Evolutionary conservation across 768 basidiomycete genomes (phyloP).

Genomic region (Lanmaoa pseudosensibilis): DNA sequence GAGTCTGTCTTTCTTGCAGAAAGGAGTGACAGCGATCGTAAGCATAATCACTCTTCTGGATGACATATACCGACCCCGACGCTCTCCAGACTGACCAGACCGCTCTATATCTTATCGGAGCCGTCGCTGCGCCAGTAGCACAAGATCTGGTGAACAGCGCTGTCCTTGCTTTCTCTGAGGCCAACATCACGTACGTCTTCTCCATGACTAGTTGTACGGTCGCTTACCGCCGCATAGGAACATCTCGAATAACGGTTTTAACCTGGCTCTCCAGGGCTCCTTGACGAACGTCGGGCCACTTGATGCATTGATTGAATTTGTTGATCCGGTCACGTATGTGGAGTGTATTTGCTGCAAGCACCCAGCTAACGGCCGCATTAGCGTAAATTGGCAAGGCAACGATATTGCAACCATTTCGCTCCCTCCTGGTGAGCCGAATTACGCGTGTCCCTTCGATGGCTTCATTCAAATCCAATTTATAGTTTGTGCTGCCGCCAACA

Average conservation of each 20-base stretch:
- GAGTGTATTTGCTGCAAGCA: neutral
- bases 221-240: conserved; percentile 52
- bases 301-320: conserved; percentile 67
- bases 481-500: conserved; percentile 70
- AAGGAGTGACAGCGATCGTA: conserved; percentile 54
- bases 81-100: conserved; percentile 55
- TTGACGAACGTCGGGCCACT: conserved; percentile 65
- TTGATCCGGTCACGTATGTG: conserved; percentile 57
- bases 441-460: neutral
- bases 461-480: neutral
- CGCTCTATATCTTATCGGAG: conserved; percentile 67
- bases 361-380: conserved; percentile 22
- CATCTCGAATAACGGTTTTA: conserved; percentile 61
- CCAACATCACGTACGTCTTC: conserved; percentile 52
- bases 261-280: conserved; percentile 57
- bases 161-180: conserved; percentile 51
- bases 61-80: conserved; percentile 1
- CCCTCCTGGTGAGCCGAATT: conserved; percentile 46
- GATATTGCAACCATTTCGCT: conserved; percentile 64
- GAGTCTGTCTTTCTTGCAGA: conserved; percentile 57
- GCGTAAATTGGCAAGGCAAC: conserved; percentile 62
- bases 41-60: conserved; percentile 13
- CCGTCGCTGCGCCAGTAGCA: conserved; percentile 63
- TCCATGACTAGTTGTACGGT: conserved; percentile 41
- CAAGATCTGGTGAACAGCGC: conserved; percentile 64